These are phyloP conservation scores for Prunus padus DNA, from an alignment of 306 rosid species.

Conservation along the genomic window DNA sequence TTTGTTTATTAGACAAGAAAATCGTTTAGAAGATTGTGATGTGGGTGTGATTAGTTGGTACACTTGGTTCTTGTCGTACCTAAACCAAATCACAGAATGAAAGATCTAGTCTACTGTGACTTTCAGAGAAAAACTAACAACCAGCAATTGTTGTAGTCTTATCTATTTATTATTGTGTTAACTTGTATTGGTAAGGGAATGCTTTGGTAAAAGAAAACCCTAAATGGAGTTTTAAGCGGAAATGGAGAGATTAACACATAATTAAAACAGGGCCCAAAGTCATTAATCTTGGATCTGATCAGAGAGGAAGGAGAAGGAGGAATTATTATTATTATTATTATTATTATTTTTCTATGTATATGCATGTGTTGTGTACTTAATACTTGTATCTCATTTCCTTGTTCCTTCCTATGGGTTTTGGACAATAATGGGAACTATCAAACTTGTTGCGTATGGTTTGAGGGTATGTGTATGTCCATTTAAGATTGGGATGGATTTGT, in stretches of 20 bases:
- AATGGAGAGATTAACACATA: background rate
- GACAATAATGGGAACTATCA: slow-evolving; percentile 10
- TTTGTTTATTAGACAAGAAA: slow-evolving; percentile 37
- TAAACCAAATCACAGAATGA: background rate
- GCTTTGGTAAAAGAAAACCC: background rate
- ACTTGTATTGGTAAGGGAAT: background rate
- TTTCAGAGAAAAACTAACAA: too few relatives aligned
- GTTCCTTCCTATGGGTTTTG: slow-evolving; percentile 1
- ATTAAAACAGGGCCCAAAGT: background rate
- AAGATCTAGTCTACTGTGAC: background rate
- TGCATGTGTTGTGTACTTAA: background rate
- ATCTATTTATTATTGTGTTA: background rate
- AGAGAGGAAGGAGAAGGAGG: background rate
- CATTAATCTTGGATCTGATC: background rate
- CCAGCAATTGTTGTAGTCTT: background rate
- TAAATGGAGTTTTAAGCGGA: background rate
- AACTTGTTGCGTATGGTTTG: slow-evolving; percentile 7
- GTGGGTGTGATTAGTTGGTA: slow-evolving; percentile 39
- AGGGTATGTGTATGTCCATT: background rate
- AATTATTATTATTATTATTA: background rate
- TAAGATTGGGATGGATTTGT: background rate
- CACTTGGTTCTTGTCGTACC: slow-evolving; percentile 19
- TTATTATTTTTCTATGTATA: background rate
- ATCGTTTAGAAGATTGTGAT: slow-evolving; percentile 50
- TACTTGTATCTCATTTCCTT: background rate